Evolutionary conservation across 2,329 filamentous ascomycete species (phyloP).

Genomic region (Aspergillus melleus): DNA sequence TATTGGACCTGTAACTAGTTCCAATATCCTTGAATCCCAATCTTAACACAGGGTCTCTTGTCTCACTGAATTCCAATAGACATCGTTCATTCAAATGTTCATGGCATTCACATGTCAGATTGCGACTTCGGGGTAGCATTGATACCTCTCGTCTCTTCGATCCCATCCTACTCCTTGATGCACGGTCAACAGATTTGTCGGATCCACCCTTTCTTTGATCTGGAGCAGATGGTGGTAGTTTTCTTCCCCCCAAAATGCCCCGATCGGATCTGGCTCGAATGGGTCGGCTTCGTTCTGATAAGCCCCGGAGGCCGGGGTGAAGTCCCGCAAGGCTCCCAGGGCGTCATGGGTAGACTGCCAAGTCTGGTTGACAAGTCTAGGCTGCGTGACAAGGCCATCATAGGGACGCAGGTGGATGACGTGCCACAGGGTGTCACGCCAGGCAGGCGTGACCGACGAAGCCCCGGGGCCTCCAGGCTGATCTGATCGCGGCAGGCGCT

Average conservation of each 20-base stretch:
- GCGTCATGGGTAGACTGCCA: conserved; percentile 13
- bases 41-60: not conserved
- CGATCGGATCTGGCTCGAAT: conserved; percentile 12
- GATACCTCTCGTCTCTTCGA: conserved; percentile 8
- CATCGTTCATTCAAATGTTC: too few relatives aligned
- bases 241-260: conserved; percentile 16
- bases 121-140: conserved; percentile 15
- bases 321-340: conserved; percentile 16
- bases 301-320: conserved; percentile 15
- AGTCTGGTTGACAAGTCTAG: not conserved
- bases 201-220: conserved; percentile 17
- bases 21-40: too few relatives aligned
- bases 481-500: conserved; percentile 8
- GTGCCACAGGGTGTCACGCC: conserved; percentile 22
- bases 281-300: conserved; percentile 19
- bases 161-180: conserved; percentile 17
- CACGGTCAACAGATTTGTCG: conserved; percentile 14
- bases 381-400: conserved; percentile 9
- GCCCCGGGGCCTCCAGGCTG: conserved; percentile 16
- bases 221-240: conserved; percentile 15
- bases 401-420: conserved; percentile 12
- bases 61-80: too few relatives aligned
- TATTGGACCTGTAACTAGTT: too few relatives aligned
- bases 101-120: not conserved
- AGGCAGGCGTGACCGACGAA: conserved; percentile 19